Conservation (phyloP, 768 basidiomycete species). For the Termitomyces titanicus region DNA sequence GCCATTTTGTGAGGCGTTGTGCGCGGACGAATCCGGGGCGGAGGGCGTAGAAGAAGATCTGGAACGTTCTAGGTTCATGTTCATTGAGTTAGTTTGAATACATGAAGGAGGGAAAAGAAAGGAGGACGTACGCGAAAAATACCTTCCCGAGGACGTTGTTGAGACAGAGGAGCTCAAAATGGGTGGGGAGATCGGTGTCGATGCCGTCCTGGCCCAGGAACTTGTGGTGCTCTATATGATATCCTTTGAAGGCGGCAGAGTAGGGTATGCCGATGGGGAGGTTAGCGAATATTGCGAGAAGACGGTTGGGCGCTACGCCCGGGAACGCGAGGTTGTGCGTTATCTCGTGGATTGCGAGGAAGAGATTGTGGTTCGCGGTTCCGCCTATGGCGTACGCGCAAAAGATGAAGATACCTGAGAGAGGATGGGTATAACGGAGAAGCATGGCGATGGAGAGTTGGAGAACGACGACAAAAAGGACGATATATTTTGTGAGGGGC, state of each 20-base stretch:
- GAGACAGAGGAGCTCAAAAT: slow-evolving; percentile 76
- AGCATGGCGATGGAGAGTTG: slow-evolving; percentile 65
- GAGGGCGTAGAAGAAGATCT: slow-evolving; percentile 96
- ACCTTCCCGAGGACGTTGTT: slow-evolving; percentile 98
- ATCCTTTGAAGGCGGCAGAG: slow-evolving; percentile 92
- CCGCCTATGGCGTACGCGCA: slow-evolving; percentile 87
- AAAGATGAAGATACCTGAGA: slow-evolving; percentile 70
- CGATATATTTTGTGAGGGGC: slow-evolving; percentile 86
- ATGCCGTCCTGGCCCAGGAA: slow-evolving; percentile 93
- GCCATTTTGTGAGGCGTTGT: slow-evolving; percentile 82
- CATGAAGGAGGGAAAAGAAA: neutral
- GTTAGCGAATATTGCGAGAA: slow-evolving; percentile 88
- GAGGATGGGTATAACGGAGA: slow-evolving; percentile 65
- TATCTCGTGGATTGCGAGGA: slow-evolving; percentile 98
- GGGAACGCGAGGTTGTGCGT: slow-evolving; percentile 96
- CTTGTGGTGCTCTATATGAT: slow-evolving; percentile 97
- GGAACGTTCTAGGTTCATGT: slow-evolving; percentile 72
- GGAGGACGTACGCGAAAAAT: slow-evolving; percentile 81
- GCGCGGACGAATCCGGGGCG: slow-evolving; percentile 89
- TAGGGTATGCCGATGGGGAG: slow-evolving; percentile 94
- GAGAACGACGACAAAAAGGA: slow-evolving; percentile 73
- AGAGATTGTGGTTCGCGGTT: slow-evolving; percentile 96
- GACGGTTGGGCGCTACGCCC: slow-evolving; percentile 77
- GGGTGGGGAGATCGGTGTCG: slow-evolving; percentile 92
- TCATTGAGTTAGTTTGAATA: neutral